Evolutionary conservation across 768 basidiomycete species (phyloP).

Genomic region (Epithele typhae): DNA sequence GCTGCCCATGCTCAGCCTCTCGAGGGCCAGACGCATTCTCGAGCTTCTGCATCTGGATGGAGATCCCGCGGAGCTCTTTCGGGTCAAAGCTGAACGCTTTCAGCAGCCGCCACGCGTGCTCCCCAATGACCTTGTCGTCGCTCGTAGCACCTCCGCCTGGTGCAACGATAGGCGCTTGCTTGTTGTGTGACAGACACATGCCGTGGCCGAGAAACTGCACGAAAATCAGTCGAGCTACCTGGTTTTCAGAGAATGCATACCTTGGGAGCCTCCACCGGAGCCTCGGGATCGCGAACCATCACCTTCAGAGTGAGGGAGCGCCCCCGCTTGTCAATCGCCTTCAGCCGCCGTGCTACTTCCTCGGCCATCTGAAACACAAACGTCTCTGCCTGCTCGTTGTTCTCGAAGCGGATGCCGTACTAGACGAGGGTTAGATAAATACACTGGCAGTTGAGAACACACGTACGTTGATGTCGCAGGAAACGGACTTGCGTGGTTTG

Average conservation of each 20-base stretch:
- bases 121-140: conserved; percentile 66
- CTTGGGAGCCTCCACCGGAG: conserved; percentile 89
- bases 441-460: too few species aligned
- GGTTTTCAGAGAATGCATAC: conserved; percentile 38
- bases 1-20: conserved; percentile 47
- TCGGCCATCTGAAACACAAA: conserved; percentile 75
- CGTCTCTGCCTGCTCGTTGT: conserved; percentile 71
- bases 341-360: conserved; percentile 72
- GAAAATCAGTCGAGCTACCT: too few species aligned
- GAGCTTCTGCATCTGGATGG: conserved; percentile 87
- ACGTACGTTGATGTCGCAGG: conserved; percentile 91
- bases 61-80: conserved; percentile 85
- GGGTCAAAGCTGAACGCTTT: conserved; percentile 74
- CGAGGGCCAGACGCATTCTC: conserved; percentile 43
- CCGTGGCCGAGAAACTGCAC: conserved; percentile 91
- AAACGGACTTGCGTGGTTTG: conserved; percentile 86
- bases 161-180: conserved; percentile 57
- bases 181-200: conserved; percentile 75
- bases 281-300: conserved; percentile 80
- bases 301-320: conserved; percentile 80
- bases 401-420: conserved; percentile 95
- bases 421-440: too few species aligned
- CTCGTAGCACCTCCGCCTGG: conserved; percentile 67
- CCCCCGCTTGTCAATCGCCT: conserved; percentile 65
- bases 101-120: conserved; percentile 73